Evolutionary conservation across 192 early-diverging fungal genomes (phyloP).

Genomic region (Linnemannia exigua): DNA sequence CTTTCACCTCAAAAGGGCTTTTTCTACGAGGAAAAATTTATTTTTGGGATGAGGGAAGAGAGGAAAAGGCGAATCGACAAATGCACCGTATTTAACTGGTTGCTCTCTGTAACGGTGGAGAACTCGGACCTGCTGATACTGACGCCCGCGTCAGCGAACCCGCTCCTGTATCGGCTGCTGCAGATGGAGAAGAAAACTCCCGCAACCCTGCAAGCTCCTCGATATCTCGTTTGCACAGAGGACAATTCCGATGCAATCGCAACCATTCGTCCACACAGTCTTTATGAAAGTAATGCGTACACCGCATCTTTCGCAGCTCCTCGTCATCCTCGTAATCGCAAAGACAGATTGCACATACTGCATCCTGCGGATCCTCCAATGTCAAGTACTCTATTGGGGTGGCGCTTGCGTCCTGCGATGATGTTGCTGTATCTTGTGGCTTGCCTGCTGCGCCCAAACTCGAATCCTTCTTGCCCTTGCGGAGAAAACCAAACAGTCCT

Average conservation of each 20-base stretch:
- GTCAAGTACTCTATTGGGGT: constrained; percentile 55
- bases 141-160: not conserved
- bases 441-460: not conserved
- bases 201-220: constrained; percentile 48
- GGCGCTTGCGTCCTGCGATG: not conserved
- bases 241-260: constrained; percentile 78
- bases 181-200: not conserved
- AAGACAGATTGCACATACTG: constrained; percentile 85
- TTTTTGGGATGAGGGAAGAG: not conserved
- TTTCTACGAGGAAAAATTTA: not conserved
- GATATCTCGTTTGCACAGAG: constrained; percentile 78
- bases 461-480: constrained; percentile 20
- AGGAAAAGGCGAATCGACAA: not conserved
- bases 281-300: constrained; percentile 87
- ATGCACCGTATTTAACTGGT: not conserved
- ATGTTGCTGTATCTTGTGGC: not conserved
- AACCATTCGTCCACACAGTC: constrained; percentile 89
- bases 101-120: not conserved
- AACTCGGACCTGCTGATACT: not conserved
- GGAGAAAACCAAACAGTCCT: constrained; percentile 13
- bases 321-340: constrained; percentile 83
- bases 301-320: constrained; percentile 78
- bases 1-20: too few relatives aligned
- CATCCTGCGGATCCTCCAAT: constrained; percentile 72
- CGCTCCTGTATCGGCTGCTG: not conserved